phyloP scores from a whole-genome alignment of 179 eudicot species.

The Beta macrorhiza region DNA sequence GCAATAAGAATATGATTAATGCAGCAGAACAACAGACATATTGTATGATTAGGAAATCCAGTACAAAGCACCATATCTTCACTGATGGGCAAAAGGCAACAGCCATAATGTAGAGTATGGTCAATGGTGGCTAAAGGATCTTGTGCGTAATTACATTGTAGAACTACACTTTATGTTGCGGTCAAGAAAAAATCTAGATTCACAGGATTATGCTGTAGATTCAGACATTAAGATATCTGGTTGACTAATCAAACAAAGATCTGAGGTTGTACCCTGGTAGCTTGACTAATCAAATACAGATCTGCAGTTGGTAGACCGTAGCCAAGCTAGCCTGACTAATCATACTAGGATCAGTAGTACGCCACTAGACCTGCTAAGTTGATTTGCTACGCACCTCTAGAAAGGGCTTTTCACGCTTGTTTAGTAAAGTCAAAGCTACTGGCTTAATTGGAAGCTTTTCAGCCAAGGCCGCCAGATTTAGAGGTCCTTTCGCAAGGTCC shows the following conservation, averaged over 20 bases:
- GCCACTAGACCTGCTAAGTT: not conserved
- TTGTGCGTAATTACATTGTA: not conserved
- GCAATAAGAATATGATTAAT: conserved; percentile 19
- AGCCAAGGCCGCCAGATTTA: no score
- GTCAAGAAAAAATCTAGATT: not conserved
- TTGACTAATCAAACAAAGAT: not conserved
- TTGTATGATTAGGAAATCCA: not conserved
- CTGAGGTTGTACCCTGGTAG: not conserved
- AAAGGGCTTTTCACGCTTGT: no score
- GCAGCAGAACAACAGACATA: not conserved
- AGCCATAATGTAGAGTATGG: not conserved
- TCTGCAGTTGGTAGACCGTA: no score
- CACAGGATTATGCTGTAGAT: not conserved
- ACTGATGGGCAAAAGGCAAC: not conserved
- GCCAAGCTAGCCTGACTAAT: no score
- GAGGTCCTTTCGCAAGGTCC: no score
- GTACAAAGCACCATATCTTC: not conserved
- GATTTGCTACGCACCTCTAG: not conserved
- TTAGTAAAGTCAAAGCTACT: no score
- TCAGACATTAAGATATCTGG: not conserved
- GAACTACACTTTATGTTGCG: no score
- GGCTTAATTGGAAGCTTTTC: no score
- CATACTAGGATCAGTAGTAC: no score
- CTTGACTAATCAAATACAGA: no score
- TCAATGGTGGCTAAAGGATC: not conserved